A percentile compares a stretch with the other conserved stretches of the same genome.
phyloP scores from a whole-genome alignment of 2,329 filamentous ascomycete genomes.

The Paracorniculantispora psalliotae region DNA sequence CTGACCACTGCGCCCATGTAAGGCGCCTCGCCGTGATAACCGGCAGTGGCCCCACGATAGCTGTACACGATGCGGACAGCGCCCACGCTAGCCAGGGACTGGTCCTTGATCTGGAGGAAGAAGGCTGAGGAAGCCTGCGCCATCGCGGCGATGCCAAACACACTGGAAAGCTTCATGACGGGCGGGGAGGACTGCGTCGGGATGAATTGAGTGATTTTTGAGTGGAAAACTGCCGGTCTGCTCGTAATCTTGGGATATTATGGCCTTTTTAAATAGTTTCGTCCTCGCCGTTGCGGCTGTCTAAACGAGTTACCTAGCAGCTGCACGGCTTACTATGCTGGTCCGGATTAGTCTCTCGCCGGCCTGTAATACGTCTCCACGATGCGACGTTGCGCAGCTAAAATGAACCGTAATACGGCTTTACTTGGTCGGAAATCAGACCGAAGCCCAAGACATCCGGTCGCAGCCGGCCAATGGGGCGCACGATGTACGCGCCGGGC shows the following conservation, averaged over 20 bases:
- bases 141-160: background rate
- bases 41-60: slow-evolving; percentile 11
- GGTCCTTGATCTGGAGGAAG: slow-evolving; percentile 12
- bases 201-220: background rate
- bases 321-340: slow-evolving; percentile 9
- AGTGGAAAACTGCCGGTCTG: background rate
- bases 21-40: slow-evolving; percentile 2
- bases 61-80: slow-evolving; percentile 10
- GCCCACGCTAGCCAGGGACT: slow-evolving; percentile 1
- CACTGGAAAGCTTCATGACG: slow-evolving; percentile 1
- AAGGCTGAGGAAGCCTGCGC: slow-evolving; percentile 5
- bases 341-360: background rate
- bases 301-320: background rate
- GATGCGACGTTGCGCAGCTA: slow-evolving; percentile 1
- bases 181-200: background rate
- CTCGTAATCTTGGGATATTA: background rate
- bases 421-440: background rate
- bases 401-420: background rate
- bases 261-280: background rate
- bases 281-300: background rate
- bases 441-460: background rate
- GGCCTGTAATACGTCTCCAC: slow-evolving; percentile 5
- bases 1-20: slow-evolving; percentile 9
- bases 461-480: background rate
- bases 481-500: background rate